Percentiles rank a stretch among this genome's conserved stretches.
phyloP scores from a whole-genome alignment of 495 filamentous ascomycete genomes.

The Beverwykella pulmonaria region DNA sequence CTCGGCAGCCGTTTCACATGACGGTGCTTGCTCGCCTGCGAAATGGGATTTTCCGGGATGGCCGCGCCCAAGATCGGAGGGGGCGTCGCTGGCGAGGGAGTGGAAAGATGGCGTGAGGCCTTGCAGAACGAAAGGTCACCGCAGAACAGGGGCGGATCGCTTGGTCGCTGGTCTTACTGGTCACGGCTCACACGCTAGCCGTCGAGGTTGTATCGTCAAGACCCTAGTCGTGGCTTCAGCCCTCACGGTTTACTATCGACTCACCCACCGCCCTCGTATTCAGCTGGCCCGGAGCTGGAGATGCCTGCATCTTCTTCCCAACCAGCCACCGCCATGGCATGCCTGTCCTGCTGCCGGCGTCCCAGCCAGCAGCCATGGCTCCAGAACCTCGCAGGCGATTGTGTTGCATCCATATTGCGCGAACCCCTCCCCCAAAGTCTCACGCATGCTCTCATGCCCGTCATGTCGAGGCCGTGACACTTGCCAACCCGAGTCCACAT shows the following conservation, averaged over 20 bases:
- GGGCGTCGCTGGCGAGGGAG: background rate
- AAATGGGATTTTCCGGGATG: background rate
- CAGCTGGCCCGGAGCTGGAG: constrained; percentile 23
- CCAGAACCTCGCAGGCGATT: background rate
- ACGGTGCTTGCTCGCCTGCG: background rate
- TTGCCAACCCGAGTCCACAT: background rate
- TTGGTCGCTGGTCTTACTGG: background rate
- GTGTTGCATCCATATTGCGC: constrained; percentile 9
- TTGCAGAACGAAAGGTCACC: background rate
- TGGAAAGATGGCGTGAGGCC: background rate
- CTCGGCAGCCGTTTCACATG: background rate
- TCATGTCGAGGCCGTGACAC: background rate
- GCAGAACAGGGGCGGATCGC: background rate
- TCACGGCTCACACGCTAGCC: background rate
- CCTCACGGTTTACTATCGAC: background rate
- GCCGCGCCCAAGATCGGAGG: background rate
- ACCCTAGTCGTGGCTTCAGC: constrained; percentile 2
- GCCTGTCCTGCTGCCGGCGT: background rate
- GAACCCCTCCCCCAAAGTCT: background rate
- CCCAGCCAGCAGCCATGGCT: background rate
- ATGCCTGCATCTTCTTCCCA: no score
- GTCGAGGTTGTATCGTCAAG: constrained; percentile 3
- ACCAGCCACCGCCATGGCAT: background rate
- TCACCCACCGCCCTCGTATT: constrained; percentile 16
- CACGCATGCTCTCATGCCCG: background rate